Evolutionary conservation across 495 filamentous ascomycete species (phyloP).

Genomic region (Cladorrhinum samala): DNA sequence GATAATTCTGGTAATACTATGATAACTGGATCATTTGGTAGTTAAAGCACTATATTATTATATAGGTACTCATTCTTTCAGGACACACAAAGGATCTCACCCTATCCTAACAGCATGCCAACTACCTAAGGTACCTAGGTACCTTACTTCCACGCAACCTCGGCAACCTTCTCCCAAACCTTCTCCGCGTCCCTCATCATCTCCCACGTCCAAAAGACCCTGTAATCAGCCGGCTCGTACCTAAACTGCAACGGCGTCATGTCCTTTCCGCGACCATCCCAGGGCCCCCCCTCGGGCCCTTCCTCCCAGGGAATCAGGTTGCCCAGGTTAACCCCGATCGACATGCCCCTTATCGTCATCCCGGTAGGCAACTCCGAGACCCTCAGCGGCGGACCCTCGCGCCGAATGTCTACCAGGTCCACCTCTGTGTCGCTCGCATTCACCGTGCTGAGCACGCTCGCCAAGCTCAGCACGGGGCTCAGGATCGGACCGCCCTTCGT

Average conservation of each 20-base stretch:
- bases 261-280: too few species aligned
- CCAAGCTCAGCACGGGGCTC: background rate
- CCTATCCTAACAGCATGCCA: too few species aligned
- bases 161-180: slow-evolving; percentile 43
- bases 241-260: slow-evolving; percentile 44
- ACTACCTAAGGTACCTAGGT: too few species aligned
- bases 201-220: slow-evolving; percentile 48
- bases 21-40: too few species aligned
- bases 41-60: too few species aligned
- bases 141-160: slow-evolving; percentile 30
- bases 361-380: background rate
- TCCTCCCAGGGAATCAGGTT: slow-evolving; percentile 4
- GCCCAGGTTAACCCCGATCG: slow-evolving; percentile 8
- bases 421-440: background rate
- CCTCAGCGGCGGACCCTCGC: slow-evolving; percentile 4
- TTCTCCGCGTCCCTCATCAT: slow-evolving; percentile 41
- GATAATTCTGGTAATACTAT: too few species aligned
- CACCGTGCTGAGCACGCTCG: background rate
- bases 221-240: slow-evolving; percentile 50
- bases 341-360: background rate
- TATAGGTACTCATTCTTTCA: too few species aligned
- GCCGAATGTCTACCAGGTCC: background rate
- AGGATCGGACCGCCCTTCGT: slow-evolving; percentile 46
- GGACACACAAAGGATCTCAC: too few species aligned
- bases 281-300: background rate